Evolutionary conservation across 1,284 basidiomycete species (phyloP), one percentile per base, ranked within the genome.

Genomic region (Tetrapyrgos nigripes): DNA sequence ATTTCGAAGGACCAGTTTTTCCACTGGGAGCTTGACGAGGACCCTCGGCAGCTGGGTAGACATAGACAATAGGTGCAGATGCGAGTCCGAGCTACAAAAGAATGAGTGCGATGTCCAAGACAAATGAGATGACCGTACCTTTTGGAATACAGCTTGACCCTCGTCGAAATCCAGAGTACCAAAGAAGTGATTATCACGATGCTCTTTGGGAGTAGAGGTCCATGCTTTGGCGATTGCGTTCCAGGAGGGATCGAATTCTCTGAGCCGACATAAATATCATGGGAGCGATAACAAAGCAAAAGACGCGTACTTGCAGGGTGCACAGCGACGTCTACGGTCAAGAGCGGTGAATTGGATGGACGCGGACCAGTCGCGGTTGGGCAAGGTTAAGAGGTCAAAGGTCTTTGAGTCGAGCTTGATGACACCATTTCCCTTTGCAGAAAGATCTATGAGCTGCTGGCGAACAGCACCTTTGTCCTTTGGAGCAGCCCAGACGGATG

Each of bases 121-220:
- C 45, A 14, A 9, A 40, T 5, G 4, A 23, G 68, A 21, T 29
- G 17, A 19, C 21, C 75, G 53, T 61, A 93, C 94, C 79, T 87
- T 88, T 76, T 92, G 87, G 77, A 96, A 98, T 35, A 94, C 81
- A 3, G 78, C 74, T 57, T 86, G 83, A 2, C 85, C 89, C 43
- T 92, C 82, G 63, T 90, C 85, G 70, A 97, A 97, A 74, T 98
- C 96, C 35, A 94, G 76, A n/a, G 87, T 89, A 13, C 88, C 96
- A 69, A 97, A 98, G 83, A 97, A 95, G 73, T 97, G 94, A 59
- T 82, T 77, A 71, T 94, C 82, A 45, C 90, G 83, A 33, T 89
- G 76, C n/a, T 78, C 78, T 55, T 80, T 70, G 13, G 90, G 76
- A 19, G 83, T 82, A 27, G 79, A 81, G 4, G 82, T 71, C 96